A percentile compares a stretch with the other conserved stretches of the same genome.
phyloP scores from a whole-genome alignment of 352 stramenopile species.

The Phytophthora constricta region DNA sequence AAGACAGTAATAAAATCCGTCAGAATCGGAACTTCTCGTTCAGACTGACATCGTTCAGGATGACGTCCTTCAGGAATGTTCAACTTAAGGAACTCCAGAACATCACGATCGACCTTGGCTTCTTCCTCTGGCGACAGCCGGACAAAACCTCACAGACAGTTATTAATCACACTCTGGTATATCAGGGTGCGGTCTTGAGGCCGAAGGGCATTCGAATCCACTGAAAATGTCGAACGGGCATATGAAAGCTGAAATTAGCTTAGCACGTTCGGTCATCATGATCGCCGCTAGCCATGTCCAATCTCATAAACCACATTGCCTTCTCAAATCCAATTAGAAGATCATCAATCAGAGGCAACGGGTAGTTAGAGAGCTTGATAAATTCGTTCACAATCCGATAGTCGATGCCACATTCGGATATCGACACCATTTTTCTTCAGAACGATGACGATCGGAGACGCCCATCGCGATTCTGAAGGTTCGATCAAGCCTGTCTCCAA shows the following conservation, averaged over 20 bases:
- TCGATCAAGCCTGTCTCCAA: not conserved
- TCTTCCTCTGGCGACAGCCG: not conserved
- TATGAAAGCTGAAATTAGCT: too few relatives aligned
- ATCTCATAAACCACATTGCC: conserved; percentile 2
- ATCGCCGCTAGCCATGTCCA: conserved; percentile 13
- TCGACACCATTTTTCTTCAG: conserved; percentile 1
- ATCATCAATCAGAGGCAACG: conserved; percentile 30
- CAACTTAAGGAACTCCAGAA: not conserved
- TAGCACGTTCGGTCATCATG: too few relatives aligned
- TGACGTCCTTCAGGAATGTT: not conserved
- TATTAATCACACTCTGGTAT: too few relatives aligned
- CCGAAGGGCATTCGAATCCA: too few relatives aligned
- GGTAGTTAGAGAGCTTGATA: conserved; percentile 16
- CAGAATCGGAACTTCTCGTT: not conserved
- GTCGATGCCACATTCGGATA: conserved; percentile 24
- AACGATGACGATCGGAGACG: not conserved
- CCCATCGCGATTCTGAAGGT: not conserved
- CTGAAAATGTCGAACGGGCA: too few relatives aligned
- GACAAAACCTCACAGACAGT: not conserved
- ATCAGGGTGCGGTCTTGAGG: too few relatives aligned
- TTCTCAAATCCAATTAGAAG: conserved; percentile 14
- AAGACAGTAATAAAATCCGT: not conserved
- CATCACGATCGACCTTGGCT: not conserved
- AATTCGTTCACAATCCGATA: conserved; percentile 19
- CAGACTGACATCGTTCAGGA: not conserved